phyloP scores from a whole-genome alignment of 345 rosid species.

The Passiflora organensis region DNA sequence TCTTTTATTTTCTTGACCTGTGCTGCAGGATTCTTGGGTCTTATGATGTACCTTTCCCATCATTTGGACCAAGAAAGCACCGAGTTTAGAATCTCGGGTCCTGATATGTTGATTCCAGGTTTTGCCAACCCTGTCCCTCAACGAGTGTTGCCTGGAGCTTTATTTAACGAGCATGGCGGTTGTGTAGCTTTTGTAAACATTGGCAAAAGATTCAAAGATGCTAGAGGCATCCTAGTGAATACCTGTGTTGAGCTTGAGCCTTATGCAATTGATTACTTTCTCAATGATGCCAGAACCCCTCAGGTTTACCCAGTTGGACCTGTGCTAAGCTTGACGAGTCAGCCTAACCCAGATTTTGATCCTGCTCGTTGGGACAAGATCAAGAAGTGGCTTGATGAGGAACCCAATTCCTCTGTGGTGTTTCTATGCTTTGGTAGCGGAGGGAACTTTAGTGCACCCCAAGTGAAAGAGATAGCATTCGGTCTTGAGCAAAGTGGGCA shows the following conservation, averaged over 20 bases:
- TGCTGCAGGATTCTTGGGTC: constrained; percentile 13
- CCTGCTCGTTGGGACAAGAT: background rate
- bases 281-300: background rate
- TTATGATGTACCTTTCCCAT: constrained; percentile 1
- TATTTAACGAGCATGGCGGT: constrained; percentile 3
- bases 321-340: background rate
- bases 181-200: constrained; percentile 1
- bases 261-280: background rate
- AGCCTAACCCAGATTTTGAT: constrained; percentile 4
- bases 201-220: constrained; percentile 1
- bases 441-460: constrained; percentile 8
- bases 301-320: constrained; percentile 3
- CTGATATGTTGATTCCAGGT: constrained; percentile 5
- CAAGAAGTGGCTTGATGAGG: constrained; percentile 11
- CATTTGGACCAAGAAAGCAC: background rate
- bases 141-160: background rate
- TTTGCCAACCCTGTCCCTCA: constrained; percentile 1
- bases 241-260: constrained; percentile 9
- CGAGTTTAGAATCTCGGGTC: background rate
- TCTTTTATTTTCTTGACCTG: constrained; percentile 16
- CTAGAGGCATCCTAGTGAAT: constrained; percentile 9
- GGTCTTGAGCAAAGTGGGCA: constrained; percentile 16
- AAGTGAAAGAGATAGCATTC: constrained; percentile 18
- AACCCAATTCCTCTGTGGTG: constrained; percentile 15
- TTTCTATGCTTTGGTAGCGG: constrained; percentile 19